Evolutionary conservation across 1,284 basidiomycete species (phyloP), one percentile per base, ranked within the genome.

Genomic region (Trichosporon coremiiforme): DNA sequence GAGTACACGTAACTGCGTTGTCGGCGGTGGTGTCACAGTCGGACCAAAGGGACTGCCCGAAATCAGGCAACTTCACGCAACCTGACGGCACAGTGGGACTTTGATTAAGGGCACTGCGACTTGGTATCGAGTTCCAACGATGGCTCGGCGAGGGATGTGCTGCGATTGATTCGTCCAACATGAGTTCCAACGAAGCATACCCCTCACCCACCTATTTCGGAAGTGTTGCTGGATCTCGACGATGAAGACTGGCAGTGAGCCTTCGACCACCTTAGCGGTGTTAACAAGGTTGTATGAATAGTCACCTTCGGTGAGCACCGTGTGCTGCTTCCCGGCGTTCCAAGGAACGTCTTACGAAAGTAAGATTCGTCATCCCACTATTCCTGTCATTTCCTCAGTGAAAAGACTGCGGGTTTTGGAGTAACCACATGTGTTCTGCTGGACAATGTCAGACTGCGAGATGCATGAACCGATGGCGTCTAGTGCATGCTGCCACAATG

Each of bases 71-170:
- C 20, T 25, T 53, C 20, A 53, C 8, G 50, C 50, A 25, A 53
- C 50, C n/a, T 53, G 20, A 53, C 50, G 50, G 50, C 50, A 53
- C 50, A 53, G 50, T 53, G 50, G 50, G 50, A 20, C 10, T 53
- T 20, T 8, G 50, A 53, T 53, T 53, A 53, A 53, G 50, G 50
- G 50, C 50, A 17, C 41, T n/a, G 41, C 17, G 41, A 4, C 17
- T 15, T 45, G 41, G 41, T 17, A n/a, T 45, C 17, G 5, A 45
- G 17, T 45, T 45, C 41, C 41, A 53, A 53, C 22, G 25, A 20
- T 53, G 50, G 20, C 50, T 22, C 2, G 2, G 7, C 25, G 10
- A 53, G 20, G 20, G 9, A 53, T 4, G 12, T 53, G 50, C 20
- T n/a, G 41, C 41, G 17, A 2, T 9, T 45, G 15, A 17, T 25